Evolutionary conservation across 352 stramenopile genomes (phyloP).

Genomic region (Aphanomyces euteiches): DNA sequence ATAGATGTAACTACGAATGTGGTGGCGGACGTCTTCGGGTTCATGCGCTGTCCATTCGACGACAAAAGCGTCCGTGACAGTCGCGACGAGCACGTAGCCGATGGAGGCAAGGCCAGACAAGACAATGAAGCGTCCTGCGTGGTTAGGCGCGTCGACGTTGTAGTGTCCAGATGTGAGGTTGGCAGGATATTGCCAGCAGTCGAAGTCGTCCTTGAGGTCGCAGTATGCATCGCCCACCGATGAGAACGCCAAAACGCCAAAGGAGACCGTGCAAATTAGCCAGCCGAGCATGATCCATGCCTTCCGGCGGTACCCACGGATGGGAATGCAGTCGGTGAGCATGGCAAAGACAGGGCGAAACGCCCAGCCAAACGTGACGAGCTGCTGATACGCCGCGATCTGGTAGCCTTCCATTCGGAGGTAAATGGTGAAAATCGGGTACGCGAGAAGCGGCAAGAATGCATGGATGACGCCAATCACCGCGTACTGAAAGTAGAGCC

Average conservation of each 20-base stretch:
- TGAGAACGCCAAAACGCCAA: neutral
- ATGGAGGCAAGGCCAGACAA: constrained; percentile 43
- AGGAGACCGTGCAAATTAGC: neutral
- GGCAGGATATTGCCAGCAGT: neutral
- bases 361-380: constrained; percentile 14
- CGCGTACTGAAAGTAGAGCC: neutral
- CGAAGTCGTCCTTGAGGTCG: neutral
- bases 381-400: constrained; percentile 5
- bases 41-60: constrained; percentile 47
- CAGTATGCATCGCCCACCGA: constrained; percentile 7
- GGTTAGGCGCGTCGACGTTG: constrained; percentile 39
- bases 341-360: constrained; percentile 21
- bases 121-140: constrained; percentile 36
- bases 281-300: constrained; percentile 17
- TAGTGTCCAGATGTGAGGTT: neutral
- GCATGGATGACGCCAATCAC: neutral
- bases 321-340: constrained; percentile 27
- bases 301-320: constrained; percentile 24
- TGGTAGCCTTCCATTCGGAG: neutral
- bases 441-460: neutral
- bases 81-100: constrained; percentile 63
- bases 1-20: constrained; percentile 15
- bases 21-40: constrained; percentile 11
- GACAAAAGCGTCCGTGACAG: constrained; percentile 64
- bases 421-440: constrained; percentile 28